Evolutionary conservation across 1,284 basidiomycete species (phyloP).

Genomic region (Boletus mariae): DNA sequence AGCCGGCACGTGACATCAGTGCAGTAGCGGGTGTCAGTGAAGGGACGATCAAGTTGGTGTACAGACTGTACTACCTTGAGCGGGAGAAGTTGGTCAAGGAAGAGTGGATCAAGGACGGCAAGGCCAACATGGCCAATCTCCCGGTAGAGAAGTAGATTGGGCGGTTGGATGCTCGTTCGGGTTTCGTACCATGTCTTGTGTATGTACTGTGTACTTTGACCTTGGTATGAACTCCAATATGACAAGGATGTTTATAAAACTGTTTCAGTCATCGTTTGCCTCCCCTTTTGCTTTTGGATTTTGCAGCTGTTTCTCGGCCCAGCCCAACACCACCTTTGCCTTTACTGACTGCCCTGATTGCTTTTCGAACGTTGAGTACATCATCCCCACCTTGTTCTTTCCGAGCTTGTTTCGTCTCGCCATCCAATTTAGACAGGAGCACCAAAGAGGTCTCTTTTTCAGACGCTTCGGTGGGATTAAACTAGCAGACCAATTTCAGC

Average conservation of each 20-base stretch:
- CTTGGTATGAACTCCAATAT: slow-evolving; percentile 8
- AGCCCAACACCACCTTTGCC: slow-evolving; percentile 62
- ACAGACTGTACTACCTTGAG: slow-evolving; percentile 65
- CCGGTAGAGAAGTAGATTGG: slow-evolving; percentile 26
- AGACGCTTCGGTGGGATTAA: slow-evolving; percentile 74
- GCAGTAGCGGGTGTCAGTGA: slow-evolving; percentile 97
- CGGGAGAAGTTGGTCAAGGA: slow-evolving; percentile 75
- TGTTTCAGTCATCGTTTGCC: slow-evolving; percentile 18
- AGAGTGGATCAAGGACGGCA: slow-evolving; percentile 78
- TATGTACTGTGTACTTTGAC: slow-evolving; percentile 17
- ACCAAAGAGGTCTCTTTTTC: slow-evolving; percentile 77
- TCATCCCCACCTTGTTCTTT: slow-evolving; percentile 48
- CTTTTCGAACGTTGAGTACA: slow-evolving; percentile 83
- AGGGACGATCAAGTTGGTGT: slow-evolving; percentile 90
- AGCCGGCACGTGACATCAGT: slow-evolving; percentile 83
- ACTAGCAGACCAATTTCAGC: slow-evolving; percentile 43
- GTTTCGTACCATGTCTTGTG: slow-evolving; percentile 15
- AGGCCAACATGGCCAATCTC: slow-evolving; percentile 51
- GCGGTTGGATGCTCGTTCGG: neutral
- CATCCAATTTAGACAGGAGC: slow-evolving; percentile 75
- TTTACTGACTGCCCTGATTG: slow-evolving; percentile 73
- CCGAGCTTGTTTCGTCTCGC: slow-evolving; percentile 60
- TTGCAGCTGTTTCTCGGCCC: slow-evolving; percentile 35
- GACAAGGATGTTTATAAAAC: neutral
- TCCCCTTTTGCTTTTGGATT: slow-evolving; percentile 22